Conservation (phyloP, 1,284 basidiomycete genomes). For the Spongispora temasekensis region DNA sequence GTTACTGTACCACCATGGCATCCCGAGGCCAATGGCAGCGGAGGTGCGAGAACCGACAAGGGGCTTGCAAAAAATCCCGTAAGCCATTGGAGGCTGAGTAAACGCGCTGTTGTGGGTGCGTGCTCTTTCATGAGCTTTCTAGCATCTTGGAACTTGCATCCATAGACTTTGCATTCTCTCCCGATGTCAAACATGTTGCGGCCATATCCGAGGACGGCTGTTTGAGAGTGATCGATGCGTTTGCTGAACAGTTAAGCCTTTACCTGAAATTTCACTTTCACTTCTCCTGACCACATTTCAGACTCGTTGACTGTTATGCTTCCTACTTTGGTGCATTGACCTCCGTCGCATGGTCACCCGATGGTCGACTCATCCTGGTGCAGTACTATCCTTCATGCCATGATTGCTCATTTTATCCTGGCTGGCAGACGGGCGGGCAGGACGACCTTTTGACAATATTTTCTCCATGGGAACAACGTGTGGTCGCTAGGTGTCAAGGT, state of each 20-base stretch:
- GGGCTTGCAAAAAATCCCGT: conserved; percentile 81
- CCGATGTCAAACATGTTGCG: conserved; percentile 85
- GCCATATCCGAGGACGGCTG: conserved; percentile 89
- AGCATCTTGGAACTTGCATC: conserved; percentile 3
- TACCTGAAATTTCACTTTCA: background rate
- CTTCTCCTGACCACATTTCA: conserved; percentile 32
- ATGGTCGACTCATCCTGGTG: conserved; percentile 89
- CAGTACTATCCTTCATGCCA: conserved; percentile 19
- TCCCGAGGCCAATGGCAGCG: conserved; percentile 49
- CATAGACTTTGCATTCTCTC: conserved; percentile 86
- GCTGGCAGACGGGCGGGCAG: conserved; percentile 73
- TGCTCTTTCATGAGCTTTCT: conserved; percentile 10
- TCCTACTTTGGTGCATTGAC: conserved; percentile 92
- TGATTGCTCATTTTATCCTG: conserved; percentile 1
- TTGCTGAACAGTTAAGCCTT: conserved; percentile 73
- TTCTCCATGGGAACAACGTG: conserved; percentile 87
- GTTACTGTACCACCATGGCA: conserved; percentile 86
- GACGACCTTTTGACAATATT: conserved; percentile 95
- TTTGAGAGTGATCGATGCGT: conserved; percentile 82
- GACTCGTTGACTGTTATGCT: conserved; percentile 86
- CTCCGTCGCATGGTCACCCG: conserved; percentile 92
- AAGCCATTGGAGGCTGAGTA: conserved; percentile 79
- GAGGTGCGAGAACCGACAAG: conserved; percentile 51
- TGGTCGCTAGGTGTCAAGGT: conserved; percentile 96
- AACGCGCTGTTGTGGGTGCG: conserved; percentile 73